Conservation (phyloP, 257 asterid species). For the Solanum pinnatisectum region DNA sequence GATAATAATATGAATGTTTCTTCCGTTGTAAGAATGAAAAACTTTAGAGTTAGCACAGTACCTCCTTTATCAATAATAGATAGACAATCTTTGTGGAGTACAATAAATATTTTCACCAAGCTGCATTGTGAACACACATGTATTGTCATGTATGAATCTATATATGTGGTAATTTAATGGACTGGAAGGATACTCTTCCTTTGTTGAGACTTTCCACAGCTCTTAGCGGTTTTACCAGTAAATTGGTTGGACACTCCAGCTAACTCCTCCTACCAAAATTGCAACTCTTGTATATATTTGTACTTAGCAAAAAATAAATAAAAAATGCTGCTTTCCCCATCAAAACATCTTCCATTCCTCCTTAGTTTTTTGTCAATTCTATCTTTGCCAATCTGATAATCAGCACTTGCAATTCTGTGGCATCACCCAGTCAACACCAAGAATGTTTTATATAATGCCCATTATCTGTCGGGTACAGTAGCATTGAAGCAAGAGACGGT, state of each 20-base stretch:
- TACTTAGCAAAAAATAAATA: neutral
- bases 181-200: neutral
- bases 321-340: neutral
- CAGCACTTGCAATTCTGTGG: neutral
- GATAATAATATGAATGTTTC: constrained; percentile 5
- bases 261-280: neutral
- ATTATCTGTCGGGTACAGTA: neutral
- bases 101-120: neutral
- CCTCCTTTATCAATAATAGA: neutral
- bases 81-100: neutral
- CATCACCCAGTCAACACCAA: neutral
- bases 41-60: neutral
- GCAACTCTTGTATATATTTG: neutral
- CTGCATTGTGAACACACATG: neutral
- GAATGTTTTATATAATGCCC: neutral
- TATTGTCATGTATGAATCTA: neutral
- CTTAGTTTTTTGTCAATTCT: neutral
- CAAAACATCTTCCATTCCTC: neutral
- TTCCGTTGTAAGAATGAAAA: neutral
- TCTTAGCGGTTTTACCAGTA: neutral
- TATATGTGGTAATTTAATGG: neutral
- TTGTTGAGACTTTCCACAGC: neutral
- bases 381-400: neutral
- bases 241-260: neutral
- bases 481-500: neutral